A percentile compares a stretch with the other conserved stretches of the same genome.
phyloP scores from a whole-genome alignment of 148 eudicot genomes.

The Diospyros kaki region DNA sequence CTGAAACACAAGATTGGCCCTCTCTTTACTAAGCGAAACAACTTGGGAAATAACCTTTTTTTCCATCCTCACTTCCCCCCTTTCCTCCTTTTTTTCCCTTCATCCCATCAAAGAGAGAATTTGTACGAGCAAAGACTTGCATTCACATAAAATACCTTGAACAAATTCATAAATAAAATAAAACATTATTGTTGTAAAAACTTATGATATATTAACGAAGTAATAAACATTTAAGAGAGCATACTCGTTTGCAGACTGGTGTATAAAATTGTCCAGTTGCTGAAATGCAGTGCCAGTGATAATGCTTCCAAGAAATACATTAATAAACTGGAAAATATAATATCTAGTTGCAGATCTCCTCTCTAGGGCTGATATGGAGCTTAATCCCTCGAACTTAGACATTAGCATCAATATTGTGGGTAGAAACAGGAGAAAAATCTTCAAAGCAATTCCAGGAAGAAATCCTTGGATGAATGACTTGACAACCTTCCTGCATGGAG shows the following conservation, averaged over 20 bases:
- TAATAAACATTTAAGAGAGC: conserved; percentile 12
- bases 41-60: too few species aligned
- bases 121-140: neutral
- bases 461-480: conserved; percentile 69
- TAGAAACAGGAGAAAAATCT: conserved; percentile 59
- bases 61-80: too few species aligned
- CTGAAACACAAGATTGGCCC: too few species aligned
- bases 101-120: too few species aligned
- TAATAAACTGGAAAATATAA: conserved; percentile 57
- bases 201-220: neutral
- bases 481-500: conserved; percentile 36
- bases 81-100: too few species aligned
- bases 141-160: neutral
- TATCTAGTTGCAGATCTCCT: conserved; percentile 67
- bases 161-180: neutral
- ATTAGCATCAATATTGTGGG: conserved; percentile 67
- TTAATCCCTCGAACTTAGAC: conserved; percentile 73
- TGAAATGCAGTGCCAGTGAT: conserved; percentile 70
- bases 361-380: conserved; percentile 54
- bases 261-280: conserved; percentile 54
- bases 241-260: conserved; percentile 61
- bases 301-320: conserved; percentile 73
- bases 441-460: conserved; percentile 70
- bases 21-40: too few species aligned
- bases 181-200: neutral